Evolutionary conservation across 208 protist genomes (phyloP), one percentile per base, ranked within the genome.

Genomic region (Phytomonas serpens): DNA sequence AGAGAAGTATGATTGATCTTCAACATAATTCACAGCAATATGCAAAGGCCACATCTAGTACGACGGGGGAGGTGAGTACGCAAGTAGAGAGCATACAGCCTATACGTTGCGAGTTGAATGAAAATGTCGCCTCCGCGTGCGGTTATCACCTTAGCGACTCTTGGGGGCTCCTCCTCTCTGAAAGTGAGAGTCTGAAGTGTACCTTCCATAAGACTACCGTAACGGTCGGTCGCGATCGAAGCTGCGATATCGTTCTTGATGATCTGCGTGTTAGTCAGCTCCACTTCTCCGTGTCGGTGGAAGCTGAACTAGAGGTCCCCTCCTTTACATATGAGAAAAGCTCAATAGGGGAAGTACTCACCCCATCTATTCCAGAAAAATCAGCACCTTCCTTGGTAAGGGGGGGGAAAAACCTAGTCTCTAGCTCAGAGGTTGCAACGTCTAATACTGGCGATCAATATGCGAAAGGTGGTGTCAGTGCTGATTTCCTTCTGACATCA

Each of bases 121-220:
- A 57, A 7, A 23, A 6, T 19, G 1, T 57, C 2, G 47, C 19
- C 47, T 27, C 19, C 5, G 4, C 13, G 16, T 9, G 47, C 4
- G 57, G 67, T 0, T 73, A 33, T 9, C 61, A 74, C 34, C 78
- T 72, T 32, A 62, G 64, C 4, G 78, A 80, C 32, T 69, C 75
- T 33, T 90, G 85, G 82, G 81, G 82, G 14, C 72, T 90, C 30
- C 82, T 90, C 5, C 64, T 85, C 40, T 87, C 81, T 5, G 85
- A 90, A 67, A 78, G 87, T 66, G 72, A 67, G 27, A 75, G 73
- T 32, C 74, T 75, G 16, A 73, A 72, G 63, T 88, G 67, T 68
- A 78, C 69, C 13, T 84, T 80, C 51, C 32, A 61, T 23, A 78
- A 81, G 31, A 72, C 62, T 16, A 74, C 64, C 11, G 74, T 93